phyloP scores from a whole-genome alignment of 2,329 filamentous ascomycete species.

The Hymenoscyphus linearis region DNA sequence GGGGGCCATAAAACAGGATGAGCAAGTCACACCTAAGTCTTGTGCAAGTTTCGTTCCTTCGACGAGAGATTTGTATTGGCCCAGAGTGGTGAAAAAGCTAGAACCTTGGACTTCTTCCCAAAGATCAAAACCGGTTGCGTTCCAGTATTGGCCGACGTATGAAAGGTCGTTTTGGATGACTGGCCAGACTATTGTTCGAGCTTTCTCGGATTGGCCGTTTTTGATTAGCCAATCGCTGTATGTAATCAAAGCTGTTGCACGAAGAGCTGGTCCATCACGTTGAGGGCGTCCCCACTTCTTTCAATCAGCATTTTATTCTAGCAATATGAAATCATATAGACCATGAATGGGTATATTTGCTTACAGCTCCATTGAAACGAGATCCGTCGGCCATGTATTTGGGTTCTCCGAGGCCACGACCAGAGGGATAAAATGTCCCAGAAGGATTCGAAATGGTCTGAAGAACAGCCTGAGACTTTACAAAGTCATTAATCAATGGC shows the following conservation, averaged over 20 bases:
- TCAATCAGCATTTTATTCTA: neutral
- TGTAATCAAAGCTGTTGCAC: conserved; percentile 65
- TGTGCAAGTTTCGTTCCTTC: conserved; percentile 62
- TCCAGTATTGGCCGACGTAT: conserved; percentile 71
- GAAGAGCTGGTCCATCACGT: conserved; percentile 70
- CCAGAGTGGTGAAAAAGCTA: conserved; percentile 72
- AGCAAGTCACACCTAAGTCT: conserved; percentile 54
- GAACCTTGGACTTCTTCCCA: conserved; percentile 79
- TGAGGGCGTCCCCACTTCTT: conserved; percentile 56
- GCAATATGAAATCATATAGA: neutral
- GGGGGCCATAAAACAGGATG: conserved; percentile 59
- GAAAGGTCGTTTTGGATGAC: conserved; percentile 68
- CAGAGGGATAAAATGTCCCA: conserved; percentile 35
- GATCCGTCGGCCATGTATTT: conserved; percentile 64
- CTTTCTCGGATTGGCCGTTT: conserved; percentile 46
- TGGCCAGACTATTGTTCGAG: conserved; percentile 58
- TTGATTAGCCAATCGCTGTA: conserved; percentile 69
- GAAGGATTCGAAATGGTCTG: conserved; percentile 54
- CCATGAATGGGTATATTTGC: neutral
- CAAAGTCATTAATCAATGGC: conserved; percentile 57
- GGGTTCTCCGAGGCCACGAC: conserved; percentile 59
- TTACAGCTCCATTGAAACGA: conserved; percentile 50
- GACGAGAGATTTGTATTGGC: conserved; percentile 55
- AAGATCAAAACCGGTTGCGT: conserved; percentile 60
- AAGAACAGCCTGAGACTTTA: conserved; percentile 56